A percentile compares a stretch with the other conserved stretches of the same genome.
These are phyloP conservation scores for Dentipellis sp. DNA, from an alignment of 768 basidiomycete species.

Conservation along the genomic window DNA sequence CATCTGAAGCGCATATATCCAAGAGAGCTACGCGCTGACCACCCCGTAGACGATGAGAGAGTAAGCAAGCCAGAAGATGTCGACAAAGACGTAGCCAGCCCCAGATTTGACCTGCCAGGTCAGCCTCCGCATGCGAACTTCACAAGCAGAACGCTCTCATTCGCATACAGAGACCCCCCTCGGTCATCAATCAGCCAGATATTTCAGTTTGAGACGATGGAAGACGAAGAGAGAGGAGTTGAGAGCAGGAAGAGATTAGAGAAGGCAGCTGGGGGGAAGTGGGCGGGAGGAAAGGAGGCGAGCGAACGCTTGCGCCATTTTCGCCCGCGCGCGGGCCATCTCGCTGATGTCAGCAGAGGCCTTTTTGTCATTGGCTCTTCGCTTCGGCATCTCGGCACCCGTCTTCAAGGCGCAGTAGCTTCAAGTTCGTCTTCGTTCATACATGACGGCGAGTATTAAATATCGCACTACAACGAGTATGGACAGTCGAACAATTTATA, in stretches of 20 bases:
- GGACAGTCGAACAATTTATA: too few species aligned
- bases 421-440: too few species aligned
- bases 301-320: slow-evolving; percentile 5
- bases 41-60: background rate
- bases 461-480: too few species aligned
- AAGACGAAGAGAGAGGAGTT: background rate
- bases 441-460: too few species aligned
- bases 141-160: background rate
- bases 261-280: background rate
- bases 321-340: background rate
- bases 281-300: background rate
- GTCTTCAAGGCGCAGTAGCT: background rate
- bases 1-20: background rate
- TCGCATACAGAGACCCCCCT: background rate
- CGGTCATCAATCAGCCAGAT: background rate
- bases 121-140: background rate
- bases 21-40: background rate
- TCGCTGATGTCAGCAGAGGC: slow-evolving; percentile 2
- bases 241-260: background rate
- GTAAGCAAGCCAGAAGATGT: background rate
- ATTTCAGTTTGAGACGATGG: background rate
- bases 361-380: slow-evolving; percentile 9
- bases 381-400: background rate
- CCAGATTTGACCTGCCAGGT: background rate
- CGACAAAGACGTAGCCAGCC: background rate